These are phyloP conservation scores for Macaranga tanarius DNA, from an alignment of 441 rosid genomes.

Conservation along the genomic window DNA sequence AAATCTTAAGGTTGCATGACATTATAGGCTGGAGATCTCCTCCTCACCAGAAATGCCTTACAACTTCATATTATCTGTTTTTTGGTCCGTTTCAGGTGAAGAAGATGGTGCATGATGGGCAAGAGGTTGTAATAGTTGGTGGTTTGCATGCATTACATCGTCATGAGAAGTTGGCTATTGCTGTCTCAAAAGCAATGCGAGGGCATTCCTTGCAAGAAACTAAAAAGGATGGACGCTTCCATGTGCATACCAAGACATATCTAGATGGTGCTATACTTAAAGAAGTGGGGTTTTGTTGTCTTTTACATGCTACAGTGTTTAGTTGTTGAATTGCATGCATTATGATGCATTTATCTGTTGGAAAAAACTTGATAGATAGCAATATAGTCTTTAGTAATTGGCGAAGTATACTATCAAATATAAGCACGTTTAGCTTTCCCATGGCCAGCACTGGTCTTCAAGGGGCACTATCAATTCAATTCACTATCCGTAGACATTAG, in stretches of 20 bases:
- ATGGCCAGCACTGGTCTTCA: not conserved
- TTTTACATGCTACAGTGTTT: conserved; percentile 7
- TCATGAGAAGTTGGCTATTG: conserved; percentile 96
- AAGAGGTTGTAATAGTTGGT: conserved; percentile 88
- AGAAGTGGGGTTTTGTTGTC: conserved; percentile 58
- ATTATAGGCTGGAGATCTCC: not conserved
- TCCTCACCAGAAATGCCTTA: not conserved
- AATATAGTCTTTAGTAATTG: not conserved
- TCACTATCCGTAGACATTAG: not conserved
- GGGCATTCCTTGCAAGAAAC: conserved; percentile 98
- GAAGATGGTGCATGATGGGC: conserved; percentile 88
- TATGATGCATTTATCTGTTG: conserved; percentile 9
- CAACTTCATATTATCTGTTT: not conserved
- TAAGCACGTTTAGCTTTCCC: not conserved
- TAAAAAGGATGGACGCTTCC: conserved; percentile 89
- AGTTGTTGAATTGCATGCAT: conserved; percentile 1
- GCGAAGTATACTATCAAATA: not conserved
- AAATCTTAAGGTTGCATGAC: not conserved
- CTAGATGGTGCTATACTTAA: conserved; percentile 94
- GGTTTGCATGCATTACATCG: conserved; percentile 86
- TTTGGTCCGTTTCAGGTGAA: conserved; percentile 50
- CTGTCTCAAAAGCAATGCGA: conserved; percentile 96
- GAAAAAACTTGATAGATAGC: conserved; percentile 1
- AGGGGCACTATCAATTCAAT: not conserved
- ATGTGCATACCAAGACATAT: conserved; percentile 91